Conservation (phyloP, 345 rosid species). For the Hibiscus tridactylites region DNA sequence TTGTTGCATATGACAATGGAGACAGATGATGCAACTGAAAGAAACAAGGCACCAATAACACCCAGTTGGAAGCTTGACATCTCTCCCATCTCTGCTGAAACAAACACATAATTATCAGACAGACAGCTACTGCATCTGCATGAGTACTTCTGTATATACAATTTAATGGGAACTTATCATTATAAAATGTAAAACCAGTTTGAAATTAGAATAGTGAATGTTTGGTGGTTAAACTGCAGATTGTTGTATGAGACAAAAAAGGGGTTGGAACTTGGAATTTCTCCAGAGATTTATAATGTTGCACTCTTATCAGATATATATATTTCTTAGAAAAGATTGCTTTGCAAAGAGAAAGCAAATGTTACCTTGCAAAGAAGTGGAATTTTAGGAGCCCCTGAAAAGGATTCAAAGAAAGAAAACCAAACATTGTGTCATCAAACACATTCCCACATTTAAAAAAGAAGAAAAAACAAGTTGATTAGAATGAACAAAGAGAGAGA, state of each 20-base stretch:
- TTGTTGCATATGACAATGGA: slow-evolving; percentile 99
- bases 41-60: slow-evolving; percentile 80
- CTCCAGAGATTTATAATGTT: no score
- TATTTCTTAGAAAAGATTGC: background rate
- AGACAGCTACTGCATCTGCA: no score
- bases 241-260: background rate
- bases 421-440: background rate
- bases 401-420: background rate
- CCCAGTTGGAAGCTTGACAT: slow-evolving; percentile 80
- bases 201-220: background rate
- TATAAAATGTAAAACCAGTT: background rate
- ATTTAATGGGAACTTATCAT: background rate
- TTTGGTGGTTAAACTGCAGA: background rate
- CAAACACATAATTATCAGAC: background rate
- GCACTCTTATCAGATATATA: no score
- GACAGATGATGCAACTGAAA: slow-evolving; percentile 95
- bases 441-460: background rate
- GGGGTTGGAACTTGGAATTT: background rate
- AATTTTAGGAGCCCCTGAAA: slow-evolving; percentile 21
- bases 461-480: background rate
- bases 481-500: background rate
- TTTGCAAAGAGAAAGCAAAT: background rate
- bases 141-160: background rate
- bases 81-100: slow-evolving; percentile 60
- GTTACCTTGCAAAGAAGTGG: slow-evolving; percentile 13